Evolutionary conservation across 441 rosid genomes (phyloP).

Genomic region (Euphorbia corollata): DNA sequence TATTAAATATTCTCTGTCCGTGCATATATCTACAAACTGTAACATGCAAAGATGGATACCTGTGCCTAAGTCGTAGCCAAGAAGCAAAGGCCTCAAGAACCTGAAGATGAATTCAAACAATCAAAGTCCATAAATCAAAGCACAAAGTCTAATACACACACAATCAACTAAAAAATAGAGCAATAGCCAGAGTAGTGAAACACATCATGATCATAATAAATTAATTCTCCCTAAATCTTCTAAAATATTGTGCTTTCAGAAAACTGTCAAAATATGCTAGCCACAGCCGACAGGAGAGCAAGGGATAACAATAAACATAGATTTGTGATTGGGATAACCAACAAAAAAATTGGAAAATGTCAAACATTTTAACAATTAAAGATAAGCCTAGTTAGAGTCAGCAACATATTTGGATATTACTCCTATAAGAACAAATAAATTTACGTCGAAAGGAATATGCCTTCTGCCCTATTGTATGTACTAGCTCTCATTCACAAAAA

Average conservation of each 20-base stretch:
- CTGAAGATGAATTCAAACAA: slow-evolving; percentile 35
- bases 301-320: not conserved
- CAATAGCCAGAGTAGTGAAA: not conserved
- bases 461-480: not conserved
- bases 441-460: not conserved
- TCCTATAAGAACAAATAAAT: slow-evolving; percentile 10
- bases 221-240: not conserved
- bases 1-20: not conserved
- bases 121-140: slow-evolving; percentile 22
- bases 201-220: not conserved
- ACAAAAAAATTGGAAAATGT: not conserved
- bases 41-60: slow-evolving; percentile 38
- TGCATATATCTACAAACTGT: not conserved
- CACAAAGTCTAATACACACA: slow-evolving; percentile 13
- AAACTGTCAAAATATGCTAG: slow-evolving; percentile 6
- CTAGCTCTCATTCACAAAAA: not conserved
- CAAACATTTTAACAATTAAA: not conserved
- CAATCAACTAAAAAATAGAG: not conserved
- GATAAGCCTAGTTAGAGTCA: not conserved
- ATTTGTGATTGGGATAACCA: not conserved
- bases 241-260: not conserved
- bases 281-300: not conserved
- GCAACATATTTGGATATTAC: not conserved
- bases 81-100: slow-evolving; percentile 99
- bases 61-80: slow-evolving; percentile 90